A percentile compares a stretch with the other conserved stretches of the same genome.
Conservation (phyloP, 1,284 basidiomycete species). For the Xerocomus minutiporus region DNA sequence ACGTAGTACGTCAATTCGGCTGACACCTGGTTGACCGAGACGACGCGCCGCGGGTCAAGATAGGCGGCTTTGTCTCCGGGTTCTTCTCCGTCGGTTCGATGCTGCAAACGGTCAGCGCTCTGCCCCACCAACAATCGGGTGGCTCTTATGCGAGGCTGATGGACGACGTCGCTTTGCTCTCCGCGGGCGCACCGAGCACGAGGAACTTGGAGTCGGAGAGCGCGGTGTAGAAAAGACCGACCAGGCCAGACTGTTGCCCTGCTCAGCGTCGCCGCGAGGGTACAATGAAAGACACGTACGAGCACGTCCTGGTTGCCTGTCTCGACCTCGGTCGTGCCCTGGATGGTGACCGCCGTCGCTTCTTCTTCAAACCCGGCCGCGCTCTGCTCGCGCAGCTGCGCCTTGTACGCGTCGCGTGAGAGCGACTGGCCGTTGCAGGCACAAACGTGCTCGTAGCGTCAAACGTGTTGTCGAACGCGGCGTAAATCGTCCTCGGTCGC, state of each 20-base stretch:
- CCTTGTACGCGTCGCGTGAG: constrained; percentile 27
- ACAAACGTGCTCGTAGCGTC: constrained; percentile 27
- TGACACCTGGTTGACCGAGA: constrained; percentile 27
- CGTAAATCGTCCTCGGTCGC: constrained; percentile 30
- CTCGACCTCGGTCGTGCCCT: constrained; percentile 28
- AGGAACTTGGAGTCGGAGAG: constrained; percentile 30
- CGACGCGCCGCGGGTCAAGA: constrained; percentile 28
- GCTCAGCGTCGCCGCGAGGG: background rate
- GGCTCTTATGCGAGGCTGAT: constrained; percentile 25
- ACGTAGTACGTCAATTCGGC: constrained; percentile 23
- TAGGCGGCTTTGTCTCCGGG: constrained; percentile 10
- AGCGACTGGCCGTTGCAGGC: constrained; percentile 35
- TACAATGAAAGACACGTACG: constrained; percentile 7
- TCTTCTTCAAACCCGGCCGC: constrained; percentile 18
- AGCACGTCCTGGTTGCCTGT: constrained; percentile 24
- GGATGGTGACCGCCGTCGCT: constrained; percentile 18
- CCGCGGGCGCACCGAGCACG: constrained; percentile 28
- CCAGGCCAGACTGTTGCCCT: constrained; percentile 22
- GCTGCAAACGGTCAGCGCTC: constrained; percentile 12
- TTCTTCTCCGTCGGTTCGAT: constrained; percentile 29
- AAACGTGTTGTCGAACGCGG: constrained; percentile 35
- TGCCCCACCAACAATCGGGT: background rate
- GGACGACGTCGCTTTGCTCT: constrained; percentile 22
- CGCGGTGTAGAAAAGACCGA: constrained; percentile 30
- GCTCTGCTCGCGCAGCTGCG: constrained; percentile 25